Evolutionary conservation across 2,329 filamentous ascomycete genomes (phyloP), one percentile per base, ranked within the genome.

Genomic region (Neodidymelliopsis sp.): DNA sequence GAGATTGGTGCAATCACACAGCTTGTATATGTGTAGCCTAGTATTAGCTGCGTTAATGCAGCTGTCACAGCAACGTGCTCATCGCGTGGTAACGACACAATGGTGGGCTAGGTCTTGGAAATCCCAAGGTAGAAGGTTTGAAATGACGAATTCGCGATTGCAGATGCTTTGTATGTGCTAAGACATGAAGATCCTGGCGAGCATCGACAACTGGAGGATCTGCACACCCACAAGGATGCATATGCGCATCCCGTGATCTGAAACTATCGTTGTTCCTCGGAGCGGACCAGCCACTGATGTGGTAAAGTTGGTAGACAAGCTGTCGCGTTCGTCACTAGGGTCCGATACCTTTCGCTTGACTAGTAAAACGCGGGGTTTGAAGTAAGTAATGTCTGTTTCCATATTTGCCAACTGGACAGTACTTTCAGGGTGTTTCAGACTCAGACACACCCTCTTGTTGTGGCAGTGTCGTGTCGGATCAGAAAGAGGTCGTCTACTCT

Each of bases 331-430:
- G 15, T 33, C 20, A 30, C 40, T 27, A 33, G 40, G 40, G 24
- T 44, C 29, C 19, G 20, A 30, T 19, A 16, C 29, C 27, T 25
- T 23, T 43, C 11, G 27, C 25, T 24, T 39, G 39, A 39, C 40
- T 45, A 45, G 47, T 33, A 40, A 35, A 56, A 56, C 45, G 59
- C 53, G 57, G 59, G 59, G 56, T 56, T 47, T 13, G 25, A 31
- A 42, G 24, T 28, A 37, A 31, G 28, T 20, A 33, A 12, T 24
- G 36, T 28, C 44, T 29, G 27, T 22, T n/a, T n/a, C n/a, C n/a
- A n/a, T n/a, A n/a, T n/a, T n/a, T n/a, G 24, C 20, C 43, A 34
- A 44, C 30, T 40, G 43, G 19, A 38, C 22, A 28, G 35, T 35
- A 35, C 19, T 35, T 19, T 30, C n/a, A 24, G 46, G 34, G 39